Evolutionary conservation across 192 early-diverging fungal species (phyloP), one percentile per base, ranked within the genome.

Genomic region (Linnemannia elongata): DNA sequence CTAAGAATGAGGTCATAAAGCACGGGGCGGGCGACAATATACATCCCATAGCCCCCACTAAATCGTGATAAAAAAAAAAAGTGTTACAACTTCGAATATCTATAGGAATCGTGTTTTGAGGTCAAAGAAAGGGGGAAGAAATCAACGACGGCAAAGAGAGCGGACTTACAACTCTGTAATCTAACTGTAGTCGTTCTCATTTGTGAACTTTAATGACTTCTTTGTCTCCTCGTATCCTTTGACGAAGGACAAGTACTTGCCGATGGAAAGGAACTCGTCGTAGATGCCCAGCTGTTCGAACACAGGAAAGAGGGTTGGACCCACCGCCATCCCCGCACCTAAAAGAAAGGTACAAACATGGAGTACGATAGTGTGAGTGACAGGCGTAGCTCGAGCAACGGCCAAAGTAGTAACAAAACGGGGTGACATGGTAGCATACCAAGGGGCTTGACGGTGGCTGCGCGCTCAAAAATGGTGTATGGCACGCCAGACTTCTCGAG

Each of bases 201-300:
- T 20, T 0, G 1, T 15, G 17, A 20, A 6, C 55, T n/a, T 7
- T 17, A 57, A 27, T 1, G 24, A 57, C 55, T 1, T 38, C 38
- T 38, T 38, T 38, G 38, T 38, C 2, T 3, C 38, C 38, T 38
- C 4, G 38, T 38, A 38, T 38, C 38, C 38, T 38, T 38, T 38
- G 38, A 4, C 38, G 4, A 38, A 38, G 38, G 38, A 38, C 60
- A 30, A 12, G 10, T 13, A 10, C 27, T 33, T 63, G 0, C 44
- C 13, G 42, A 73, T 73, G 47, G 74, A 1, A 27, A 47, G 10
- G 6, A 75, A 39, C 33, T 75, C 74, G 2, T 75, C 74, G 17
- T 75, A 75, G 7, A 75, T 20, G 3, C 54, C 49, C 0, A 75
- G 52, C 20, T 75, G 74, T n/a, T 75, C 54, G 13, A 60, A 75